Base-by-base conservation (phyloP, 345 rosid species). In the Camelina sativa region DNA sequence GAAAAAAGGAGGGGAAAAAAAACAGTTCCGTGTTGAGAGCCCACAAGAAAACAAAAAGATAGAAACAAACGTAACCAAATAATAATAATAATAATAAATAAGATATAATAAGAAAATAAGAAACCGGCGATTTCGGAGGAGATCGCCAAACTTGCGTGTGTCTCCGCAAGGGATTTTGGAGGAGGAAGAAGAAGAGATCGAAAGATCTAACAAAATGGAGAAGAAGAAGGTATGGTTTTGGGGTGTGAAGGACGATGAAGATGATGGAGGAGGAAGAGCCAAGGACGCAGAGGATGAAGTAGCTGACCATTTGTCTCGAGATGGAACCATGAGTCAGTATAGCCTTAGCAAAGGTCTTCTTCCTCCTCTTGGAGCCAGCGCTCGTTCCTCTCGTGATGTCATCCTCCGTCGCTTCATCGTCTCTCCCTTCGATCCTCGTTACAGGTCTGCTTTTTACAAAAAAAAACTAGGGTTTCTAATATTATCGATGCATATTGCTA, bases 361-460 rank as follows among this genome's bases (percentile, higher is more conserved):
- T 13, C 98, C 98, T 37, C 76, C 96, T 47, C 95, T 92, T 8
- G 98, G 98, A 3, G 84, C 85, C 41, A 75, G 82, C 28, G 67
- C 57, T 60, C 81, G 77, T n/a, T 72, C 77, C 60, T 57, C 56
- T 50, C 87, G 86, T 25, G 80, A 80, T 23, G 53, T 77, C 22
- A 71, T 56, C 51, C 88, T 89, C 59, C 88, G 85, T 28, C 83
- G 76, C 41, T 85, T 74, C 75, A 83, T 90, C 69, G 19, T 92
- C 68, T 86, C 95, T 15, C 96, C 96, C 3, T 88, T 85, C 34
- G 88, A 87, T 77, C 82, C 69, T 37, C 88, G 82, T n/a, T 87
- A 87, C 85, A 85, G 91, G 97, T 91, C 11, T 47, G 4, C 1
- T 58, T 46, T 3, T 28, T 28, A 4, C 5, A 4, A 28, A 28